Conservation (phyloP, 768 basidiomycete genomes). For the Mycena albidolilacea region DNA sequence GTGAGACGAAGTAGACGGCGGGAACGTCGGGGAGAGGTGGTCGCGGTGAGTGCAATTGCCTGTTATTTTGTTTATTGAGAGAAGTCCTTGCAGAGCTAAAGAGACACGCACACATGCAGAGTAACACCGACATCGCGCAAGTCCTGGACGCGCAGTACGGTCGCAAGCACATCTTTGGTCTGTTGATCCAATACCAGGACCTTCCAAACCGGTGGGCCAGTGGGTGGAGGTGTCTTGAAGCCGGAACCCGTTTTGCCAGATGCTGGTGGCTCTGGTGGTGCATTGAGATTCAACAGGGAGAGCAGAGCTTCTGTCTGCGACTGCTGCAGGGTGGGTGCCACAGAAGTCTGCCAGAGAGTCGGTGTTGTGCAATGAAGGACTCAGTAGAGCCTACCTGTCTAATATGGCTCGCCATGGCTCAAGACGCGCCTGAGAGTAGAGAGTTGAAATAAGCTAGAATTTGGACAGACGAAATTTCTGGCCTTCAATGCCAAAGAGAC, state of each 20-base stretch:
- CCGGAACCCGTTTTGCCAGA: constrained; percentile 58
- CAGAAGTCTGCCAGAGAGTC: constrained; percentile 49
- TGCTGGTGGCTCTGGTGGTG: constrained; percentile 61
- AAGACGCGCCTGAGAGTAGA: constrained; percentile 14
- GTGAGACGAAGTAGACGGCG: constrained; percentile 96
- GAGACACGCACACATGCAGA: constrained; percentile 88
- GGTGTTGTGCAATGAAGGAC: not conserved
- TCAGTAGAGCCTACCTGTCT: constrained; percentile 27
- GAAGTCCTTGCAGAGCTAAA: constrained; percentile 15
- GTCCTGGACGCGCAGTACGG: constrained; percentile 95
- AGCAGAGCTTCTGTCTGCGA: constrained; percentile 90
- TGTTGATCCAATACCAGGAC: constrained; percentile 94
- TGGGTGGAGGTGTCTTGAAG: constrained; percentile 66
- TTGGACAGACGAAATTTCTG: not conserved
- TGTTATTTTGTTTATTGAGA: constrained; percentile 50
- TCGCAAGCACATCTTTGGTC: constrained; percentile 97
- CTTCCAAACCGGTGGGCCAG: constrained; percentile 94
- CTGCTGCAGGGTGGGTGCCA: constrained; percentile 82
- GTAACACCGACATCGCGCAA: constrained; percentile 97
- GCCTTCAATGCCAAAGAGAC: not conserved
- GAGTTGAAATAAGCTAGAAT: not conserved
- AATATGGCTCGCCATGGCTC: constrained; percentile 37
- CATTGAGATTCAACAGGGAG: constrained; percentile 89
- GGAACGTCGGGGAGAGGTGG: constrained; percentile 96
- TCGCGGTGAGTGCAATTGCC: constrained; percentile 91